Base-by-base conservation (phyloP, 139 green algal genomes). In the Volvox africanus region DNA sequence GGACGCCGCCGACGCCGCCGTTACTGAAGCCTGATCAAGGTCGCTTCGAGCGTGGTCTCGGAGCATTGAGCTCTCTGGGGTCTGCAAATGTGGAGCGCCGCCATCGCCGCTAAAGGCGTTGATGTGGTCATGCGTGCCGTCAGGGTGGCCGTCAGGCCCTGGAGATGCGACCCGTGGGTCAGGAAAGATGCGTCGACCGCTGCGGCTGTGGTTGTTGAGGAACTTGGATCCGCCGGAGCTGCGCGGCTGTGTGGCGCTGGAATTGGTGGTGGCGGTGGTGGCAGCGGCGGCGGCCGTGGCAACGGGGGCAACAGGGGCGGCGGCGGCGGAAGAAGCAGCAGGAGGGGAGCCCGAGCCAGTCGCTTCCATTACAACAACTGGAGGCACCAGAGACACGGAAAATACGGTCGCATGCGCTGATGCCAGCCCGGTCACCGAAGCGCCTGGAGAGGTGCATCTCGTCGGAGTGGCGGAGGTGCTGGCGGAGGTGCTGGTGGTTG, bases 111-210 rank as follows among this genome's bases (percentile, higher is more conserved):
- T 18, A 35, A 62, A 36, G 33, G 77, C 73, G 17, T 2, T 35
- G 32, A 35, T 35, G 32, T 33, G 50, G 30, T 81, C n/a, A 19
- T 81, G 32, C 32, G 75, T 35, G 75, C 16, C 75, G 28, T 61
- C 75, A 30, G 30, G 17, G 75, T 1, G 2, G 75, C 75, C 28
- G 82, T 79, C 62, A 62, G 62, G 2, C 13, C 61, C 44, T 32
- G 61, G 21, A 18, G 83, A 2, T 22, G 37, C 35, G 28, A 79
- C 69, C 21, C 69, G 20, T 9, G 85, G 85, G 85, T 89, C 85
- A 12, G 85, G 85, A 50, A 89, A 89, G 19, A 89, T 37, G 0
- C 85, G 69, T 2, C 69, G 69, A 1, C 85, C 44, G 85, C 85
- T 89, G 37, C 85, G 35, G 85, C 69, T 82, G 44, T 55, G 44